Base-by-base conservation (phyloP, 805 yeast species). In the Candida corydali region DNA sequence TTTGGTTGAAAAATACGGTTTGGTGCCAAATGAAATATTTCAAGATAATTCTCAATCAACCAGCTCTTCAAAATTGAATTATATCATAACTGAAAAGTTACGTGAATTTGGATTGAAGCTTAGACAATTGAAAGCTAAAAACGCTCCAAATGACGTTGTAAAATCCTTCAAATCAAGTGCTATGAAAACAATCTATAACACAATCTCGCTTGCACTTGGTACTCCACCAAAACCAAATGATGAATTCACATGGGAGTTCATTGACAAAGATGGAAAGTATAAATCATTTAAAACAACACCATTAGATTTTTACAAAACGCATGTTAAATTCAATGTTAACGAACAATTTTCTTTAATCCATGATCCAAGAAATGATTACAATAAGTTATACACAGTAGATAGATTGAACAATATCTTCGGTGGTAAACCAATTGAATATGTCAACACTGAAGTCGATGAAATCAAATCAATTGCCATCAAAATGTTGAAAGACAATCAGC, bases 281-380 rank as follows among this genome's bases (percentile, higher is more conserved):
- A 57, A 60, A 36, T 65, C 65, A 43, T 73, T 76, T 34, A 69
- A 66, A 17, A 63, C 81, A 4, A 80, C 87, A 1, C 94, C 96
- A 9, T 46, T 65, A 37, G 73, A 78, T 42, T 86, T 85, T 59
- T 80, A 78, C 54, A 59, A 61, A 38, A 72, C 72, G 17, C 70
- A 75, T 41, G 69, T 81, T 25, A 70, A 65, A 25, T 9, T 4
- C 12, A 24, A 24, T 7, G 70, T 73, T 17, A 51, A 66, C 15
- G 66, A 72, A 40, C 56, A 71, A 22, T 78, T 85, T 26, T 85
- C 94, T 1, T 63, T 86, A 51, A 73, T 87, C 49, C 74, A 87
- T 55, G 96, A 86, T 55, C 94, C 95, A 37, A 76, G 95, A 66
- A 82, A 87, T 54, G 72, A 69, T 25, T 81, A 73, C 55, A 73